These are phyloP conservation scores for Gymnopus androsaceus DNA, from an alignment of 1,284 basidiomycete genomes.

Conservation along the genomic window DNA sequence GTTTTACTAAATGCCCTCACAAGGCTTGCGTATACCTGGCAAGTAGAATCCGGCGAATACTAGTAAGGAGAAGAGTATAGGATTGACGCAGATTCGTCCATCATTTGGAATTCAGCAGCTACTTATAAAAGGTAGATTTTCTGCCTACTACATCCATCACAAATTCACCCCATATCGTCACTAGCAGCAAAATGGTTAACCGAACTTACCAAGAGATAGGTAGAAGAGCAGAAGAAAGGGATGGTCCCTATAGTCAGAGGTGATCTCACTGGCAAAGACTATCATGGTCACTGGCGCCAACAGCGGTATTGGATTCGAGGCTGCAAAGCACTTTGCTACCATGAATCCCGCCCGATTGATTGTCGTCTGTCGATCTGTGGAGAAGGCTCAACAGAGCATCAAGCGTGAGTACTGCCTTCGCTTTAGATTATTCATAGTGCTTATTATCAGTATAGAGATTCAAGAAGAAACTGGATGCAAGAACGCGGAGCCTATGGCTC, in stretches of 20 bases:
- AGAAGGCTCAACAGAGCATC: slow-evolving; percentile 26
- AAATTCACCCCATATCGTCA: background rate
- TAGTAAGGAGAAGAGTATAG: too few species aligned
- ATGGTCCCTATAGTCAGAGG: slow-evolving; percentile 18
- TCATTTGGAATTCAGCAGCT: too few species aligned
- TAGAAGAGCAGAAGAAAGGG: slow-evolving; percentile 2
- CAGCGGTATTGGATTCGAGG: slow-evolving; percentile 35
- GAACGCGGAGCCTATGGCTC: too few species aligned
- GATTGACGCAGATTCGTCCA: too few species aligned
- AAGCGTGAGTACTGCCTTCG: slow-evolving; percentile 29
- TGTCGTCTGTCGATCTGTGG: slow-evolving; percentile 29
- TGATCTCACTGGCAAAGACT: slow-evolving; percentile 33
- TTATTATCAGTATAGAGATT: too few species aligned
- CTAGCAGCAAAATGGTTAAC: background rate
- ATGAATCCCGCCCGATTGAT: slow-evolving; percentile 33
- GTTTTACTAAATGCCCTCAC: too few species aligned
- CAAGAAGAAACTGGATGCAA: too few species aligned
- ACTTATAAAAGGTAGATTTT: too few species aligned
- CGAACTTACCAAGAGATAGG: slow-evolving; percentile 3
- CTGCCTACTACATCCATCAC: too few species aligned
- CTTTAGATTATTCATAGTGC: too few species aligned
- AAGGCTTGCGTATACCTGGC: too few species aligned
- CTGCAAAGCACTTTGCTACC: slow-evolving; percentile 33
- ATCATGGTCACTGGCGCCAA: slow-evolving; percentile 37
- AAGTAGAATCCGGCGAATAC: too few species aligned